Evolutionary conservation across 495 filamentous ascomycete genomes (phyloP).

Genomic region (Neurospora cerealis): DNA sequence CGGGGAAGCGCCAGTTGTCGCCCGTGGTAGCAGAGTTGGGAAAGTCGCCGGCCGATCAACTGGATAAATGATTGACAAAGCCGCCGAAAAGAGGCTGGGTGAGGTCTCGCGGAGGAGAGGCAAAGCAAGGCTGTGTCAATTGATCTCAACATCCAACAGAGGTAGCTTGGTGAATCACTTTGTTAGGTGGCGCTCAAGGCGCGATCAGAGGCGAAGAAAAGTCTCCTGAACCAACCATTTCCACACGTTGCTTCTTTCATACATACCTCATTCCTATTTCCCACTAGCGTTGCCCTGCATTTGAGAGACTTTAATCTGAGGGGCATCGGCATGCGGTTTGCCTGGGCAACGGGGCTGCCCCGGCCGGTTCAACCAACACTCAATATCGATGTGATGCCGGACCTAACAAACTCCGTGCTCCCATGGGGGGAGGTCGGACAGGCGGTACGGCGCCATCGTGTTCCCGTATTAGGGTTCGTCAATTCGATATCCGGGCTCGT

Average conservation of each 20-base stretch:
- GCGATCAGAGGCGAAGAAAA: not conserved
- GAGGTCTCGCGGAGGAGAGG: not conserved
- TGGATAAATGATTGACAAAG: not conserved
- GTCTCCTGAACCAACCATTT: not conserved
- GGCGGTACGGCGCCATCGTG: not conserved
- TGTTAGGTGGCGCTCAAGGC: not conserved
- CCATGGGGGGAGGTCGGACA: not conserved
- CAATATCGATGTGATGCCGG: not conserved
- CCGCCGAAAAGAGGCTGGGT: not conserved
- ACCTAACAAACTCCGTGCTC: not conserved
- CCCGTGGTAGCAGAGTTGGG: not conserved
- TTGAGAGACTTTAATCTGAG: not conserved
- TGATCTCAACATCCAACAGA: not conserved
- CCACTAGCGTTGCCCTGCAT: not conserved
- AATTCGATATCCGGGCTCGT: not conserved
- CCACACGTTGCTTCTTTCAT: not conserved
- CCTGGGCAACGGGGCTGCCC: not conserved
- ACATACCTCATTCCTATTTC: not conserved
- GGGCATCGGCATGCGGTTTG: not conserved
- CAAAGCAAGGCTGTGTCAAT: not conserved
- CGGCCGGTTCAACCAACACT: not conserved
- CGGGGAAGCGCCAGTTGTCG: not conserved
- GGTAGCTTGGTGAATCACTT: not conserved
- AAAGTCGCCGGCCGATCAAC: not conserved
- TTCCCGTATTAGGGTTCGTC: not conserved